Percentiles rank a stretch among this genome's conserved stretches.
phyloP scores from a whole-genome alignment of 2,329 filamentous ascomycete genomes.

The Beauveria medogensis region DNA sequence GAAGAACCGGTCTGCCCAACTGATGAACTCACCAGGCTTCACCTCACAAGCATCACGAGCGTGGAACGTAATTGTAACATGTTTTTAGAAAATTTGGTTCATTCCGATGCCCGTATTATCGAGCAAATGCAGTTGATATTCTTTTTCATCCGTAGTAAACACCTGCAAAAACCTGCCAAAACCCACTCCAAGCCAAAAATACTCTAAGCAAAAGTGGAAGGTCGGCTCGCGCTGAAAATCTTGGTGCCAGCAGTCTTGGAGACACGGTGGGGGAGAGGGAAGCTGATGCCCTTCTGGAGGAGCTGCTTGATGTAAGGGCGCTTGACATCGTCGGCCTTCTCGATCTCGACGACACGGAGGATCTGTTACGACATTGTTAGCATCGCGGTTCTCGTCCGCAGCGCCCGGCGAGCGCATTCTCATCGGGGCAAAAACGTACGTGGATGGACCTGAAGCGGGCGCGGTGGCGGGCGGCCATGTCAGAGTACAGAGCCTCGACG shows the following conservation, averaged over 20 bases:
- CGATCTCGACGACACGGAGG: slow-evolving; percentile 94
- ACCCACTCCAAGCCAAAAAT: slow-evolving; percentile 43
- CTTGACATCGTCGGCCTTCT: slow-evolving; percentile 91
- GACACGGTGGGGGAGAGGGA: slow-evolving; percentile 96
- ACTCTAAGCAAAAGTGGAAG: slow-evolving; percentile 94
- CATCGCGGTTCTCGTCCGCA: no score
- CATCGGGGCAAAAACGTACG: slow-evolving; percentile 52
- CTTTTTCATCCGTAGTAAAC: slow-evolving; percentile 55
- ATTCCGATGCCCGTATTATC: slow-evolving; percentile 40
- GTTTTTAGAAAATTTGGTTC: slow-evolving; percentile 24
- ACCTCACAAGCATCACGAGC: not conserved
- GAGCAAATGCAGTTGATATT: slow-evolving; percentile 52
- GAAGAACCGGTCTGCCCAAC: not conserved
- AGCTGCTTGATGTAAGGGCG: slow-evolving; percentile 99
- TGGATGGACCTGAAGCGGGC: slow-evolving; percentile 97
- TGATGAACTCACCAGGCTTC: not conserved
- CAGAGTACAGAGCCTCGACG: slow-evolving; percentile 95
- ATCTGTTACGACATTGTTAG: slow-evolving; percentile 49
- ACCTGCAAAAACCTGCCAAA: slow-evolving; percentile 50
- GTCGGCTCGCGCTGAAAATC: slow-evolving; percentile 87
- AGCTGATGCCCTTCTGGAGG: slow-evolving; percentile 86
- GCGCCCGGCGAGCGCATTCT: not conserved
- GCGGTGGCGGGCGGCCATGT: slow-evolving; percentile 97
- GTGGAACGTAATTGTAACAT: not conserved
- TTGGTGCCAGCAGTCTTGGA: slow-evolving; percentile 78